Evolutionary conservation across 2,329 filamentous ascomycete genomes (phyloP).

Genomic region (Aciculosporium take): DNA sequence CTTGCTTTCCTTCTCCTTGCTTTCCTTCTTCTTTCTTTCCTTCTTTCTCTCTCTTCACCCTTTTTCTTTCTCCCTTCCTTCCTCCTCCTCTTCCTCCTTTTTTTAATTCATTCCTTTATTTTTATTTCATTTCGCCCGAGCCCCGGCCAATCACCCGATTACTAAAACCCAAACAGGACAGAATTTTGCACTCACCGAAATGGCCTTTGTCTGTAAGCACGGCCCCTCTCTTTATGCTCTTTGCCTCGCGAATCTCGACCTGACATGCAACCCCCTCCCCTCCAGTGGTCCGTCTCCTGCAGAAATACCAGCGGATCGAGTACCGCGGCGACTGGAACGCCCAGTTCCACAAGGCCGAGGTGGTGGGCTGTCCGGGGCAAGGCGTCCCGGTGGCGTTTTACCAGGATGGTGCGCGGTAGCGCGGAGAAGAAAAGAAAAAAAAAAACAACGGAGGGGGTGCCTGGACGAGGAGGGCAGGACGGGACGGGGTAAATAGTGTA

Average conservation of each 20-base stretch:
- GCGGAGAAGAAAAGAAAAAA: no score
- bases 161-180: conserved; percentile 61
- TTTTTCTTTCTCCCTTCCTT: no score
- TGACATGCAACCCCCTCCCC: neutral
- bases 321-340: conserved; percentile 30
- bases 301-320: conserved; percentile 43
- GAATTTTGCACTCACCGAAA: conserved; percentile 70
- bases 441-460: no score
- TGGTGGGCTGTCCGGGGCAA: conserved; percentile 28
- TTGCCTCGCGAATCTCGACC: neutral
- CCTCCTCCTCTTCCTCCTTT: no score
- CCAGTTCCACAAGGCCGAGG: conserved; percentile 29
- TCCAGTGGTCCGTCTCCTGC: conserved; percentile 36
- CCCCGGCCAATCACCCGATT: no score
- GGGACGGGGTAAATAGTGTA: no score
- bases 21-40: neutral
- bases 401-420: conserved; percentile 12
- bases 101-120: no score
- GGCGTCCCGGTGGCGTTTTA: conserved; percentile 27
- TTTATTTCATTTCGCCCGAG: no score
- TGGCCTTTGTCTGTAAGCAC: conserved; percentile 21
- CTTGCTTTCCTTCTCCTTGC: neutral
- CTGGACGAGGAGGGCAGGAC: no score
- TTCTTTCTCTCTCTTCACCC: no score
- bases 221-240: neutral